Evolutionary conservation across 129 eudicot species (phyloP).

Genomic region (Lactuca saligna): DNA sequence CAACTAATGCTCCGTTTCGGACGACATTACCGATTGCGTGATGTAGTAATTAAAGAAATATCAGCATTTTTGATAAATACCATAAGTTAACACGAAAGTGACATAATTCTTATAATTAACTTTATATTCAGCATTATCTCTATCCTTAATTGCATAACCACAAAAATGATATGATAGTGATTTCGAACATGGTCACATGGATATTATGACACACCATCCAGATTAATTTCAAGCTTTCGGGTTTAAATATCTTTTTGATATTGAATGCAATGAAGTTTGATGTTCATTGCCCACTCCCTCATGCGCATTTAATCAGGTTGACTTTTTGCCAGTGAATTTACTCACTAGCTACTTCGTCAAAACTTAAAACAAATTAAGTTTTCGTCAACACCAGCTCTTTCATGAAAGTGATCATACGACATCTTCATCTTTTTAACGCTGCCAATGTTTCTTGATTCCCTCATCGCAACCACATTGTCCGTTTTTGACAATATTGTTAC

Average conservation of each 20-base stretch:
- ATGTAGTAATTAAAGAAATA: neutral
- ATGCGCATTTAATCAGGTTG: conserved; percentile 26
- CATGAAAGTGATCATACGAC: neutral
- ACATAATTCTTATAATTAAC: no score
- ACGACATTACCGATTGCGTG: neutral
- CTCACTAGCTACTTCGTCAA: neutral
- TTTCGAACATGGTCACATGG: conserved; percentile 8
- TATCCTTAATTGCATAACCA: neutral
- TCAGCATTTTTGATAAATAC: neutral
- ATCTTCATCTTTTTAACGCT: neutral
- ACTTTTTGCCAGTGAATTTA: conserved; percentile 3
- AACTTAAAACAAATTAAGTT: neutral
- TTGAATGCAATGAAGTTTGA: neutral
- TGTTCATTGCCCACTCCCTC: neutral
- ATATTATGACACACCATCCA: neutral
- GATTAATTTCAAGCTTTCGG: neutral
- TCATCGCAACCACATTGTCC: neutral
- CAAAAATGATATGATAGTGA: neutral
- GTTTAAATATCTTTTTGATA: conserved; percentile 2
- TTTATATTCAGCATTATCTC: neutral
- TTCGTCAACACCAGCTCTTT: neutral
- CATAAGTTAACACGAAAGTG: neutral
- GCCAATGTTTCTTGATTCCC: neutral
- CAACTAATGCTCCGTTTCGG: neutral
- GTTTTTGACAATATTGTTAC: no score